Conservation (phyloP, 345 rosid genomes). For the Trapa incisa region DNA sequence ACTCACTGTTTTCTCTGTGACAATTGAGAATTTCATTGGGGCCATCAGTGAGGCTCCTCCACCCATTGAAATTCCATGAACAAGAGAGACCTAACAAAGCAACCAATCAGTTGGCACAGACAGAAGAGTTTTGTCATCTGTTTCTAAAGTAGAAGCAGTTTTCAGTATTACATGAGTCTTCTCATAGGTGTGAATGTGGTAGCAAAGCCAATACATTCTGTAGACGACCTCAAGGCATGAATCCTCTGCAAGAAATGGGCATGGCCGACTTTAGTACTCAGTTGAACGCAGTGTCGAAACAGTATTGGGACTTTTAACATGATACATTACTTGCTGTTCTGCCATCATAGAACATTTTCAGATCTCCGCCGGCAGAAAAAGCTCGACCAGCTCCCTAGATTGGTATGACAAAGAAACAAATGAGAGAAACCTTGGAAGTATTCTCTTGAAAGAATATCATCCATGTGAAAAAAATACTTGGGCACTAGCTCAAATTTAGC, state of each 20-base stretch:
- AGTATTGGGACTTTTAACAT: too few relatives aligned
- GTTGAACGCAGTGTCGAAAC: too few relatives aligned
- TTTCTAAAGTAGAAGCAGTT: background rate
- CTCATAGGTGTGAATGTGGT: constrained; percentile 79
- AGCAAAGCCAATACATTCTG: constrained; percentile 91
- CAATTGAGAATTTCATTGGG: constrained; percentile 86
- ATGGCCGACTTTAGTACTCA: background rate
- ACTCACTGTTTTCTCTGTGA: constrained; percentile 86
- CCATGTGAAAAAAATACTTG: too few relatives aligned
- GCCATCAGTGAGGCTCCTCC: constrained; percentile 93
- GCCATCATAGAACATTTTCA: constrained; percentile 69
- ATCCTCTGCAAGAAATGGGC: constrained; percentile 45
- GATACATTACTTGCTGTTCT: constrained; percentile 47
- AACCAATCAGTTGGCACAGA: background rate
- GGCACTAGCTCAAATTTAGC: too few relatives aligned
- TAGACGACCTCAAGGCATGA: constrained; percentile 84
- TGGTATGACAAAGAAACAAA: background rate
- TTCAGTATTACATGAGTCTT: constrained; percentile 47
- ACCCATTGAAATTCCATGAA: constrained; percentile 88
- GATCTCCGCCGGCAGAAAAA: constrained; percentile 96
- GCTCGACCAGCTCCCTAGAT: constrained; percentile 84
- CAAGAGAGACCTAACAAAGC: constrained; percentile 58
- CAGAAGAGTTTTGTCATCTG: background rate
- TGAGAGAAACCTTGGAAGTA: background rate
- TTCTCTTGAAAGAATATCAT: background rate